These are phyloP conservation scores for Alternaria ventricosa DNA, from an alignment of 2,329 filamentous ascomycete species.

Conservation along the genomic window DNA sequence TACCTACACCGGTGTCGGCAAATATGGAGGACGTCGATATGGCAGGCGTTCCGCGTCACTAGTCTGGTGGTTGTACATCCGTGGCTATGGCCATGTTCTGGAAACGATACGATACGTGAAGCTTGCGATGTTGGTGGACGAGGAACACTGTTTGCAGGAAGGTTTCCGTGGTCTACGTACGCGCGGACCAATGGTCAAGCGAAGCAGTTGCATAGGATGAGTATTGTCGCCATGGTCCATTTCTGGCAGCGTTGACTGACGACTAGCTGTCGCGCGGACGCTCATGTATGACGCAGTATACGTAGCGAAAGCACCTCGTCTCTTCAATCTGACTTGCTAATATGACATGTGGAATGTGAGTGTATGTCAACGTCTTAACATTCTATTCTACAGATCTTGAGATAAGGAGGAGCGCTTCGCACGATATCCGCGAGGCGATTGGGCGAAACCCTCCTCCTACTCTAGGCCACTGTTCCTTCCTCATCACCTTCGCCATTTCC, in stretches of 20 bases:
- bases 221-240: background rate
- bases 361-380: no score
- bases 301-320: no score
- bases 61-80: background rate
- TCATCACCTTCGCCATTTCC: background rate
- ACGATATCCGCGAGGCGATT: no score
- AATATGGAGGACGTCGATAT: background rate
- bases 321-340: no score
- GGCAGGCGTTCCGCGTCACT: background rate
- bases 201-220: background rate
- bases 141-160: background rate
- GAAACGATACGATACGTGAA: background rate
- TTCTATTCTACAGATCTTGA: background rate
- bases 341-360: no score
- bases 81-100: background rate
- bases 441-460: no score
- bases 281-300: background rate
- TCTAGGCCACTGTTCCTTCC: accelerated
- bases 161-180: accelerated
- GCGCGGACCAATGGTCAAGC: background rate
- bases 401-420: no score
- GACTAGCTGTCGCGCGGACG: background rate
- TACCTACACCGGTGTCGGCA: background rate
- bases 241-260: no score
- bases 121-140: background rate